A percentile compares a stretch with the other conserved stretches of the same genome.
phyloP scores from a whole-genome alignment of 352 stramenopile species.

The Vaucheria bursata region DNA sequence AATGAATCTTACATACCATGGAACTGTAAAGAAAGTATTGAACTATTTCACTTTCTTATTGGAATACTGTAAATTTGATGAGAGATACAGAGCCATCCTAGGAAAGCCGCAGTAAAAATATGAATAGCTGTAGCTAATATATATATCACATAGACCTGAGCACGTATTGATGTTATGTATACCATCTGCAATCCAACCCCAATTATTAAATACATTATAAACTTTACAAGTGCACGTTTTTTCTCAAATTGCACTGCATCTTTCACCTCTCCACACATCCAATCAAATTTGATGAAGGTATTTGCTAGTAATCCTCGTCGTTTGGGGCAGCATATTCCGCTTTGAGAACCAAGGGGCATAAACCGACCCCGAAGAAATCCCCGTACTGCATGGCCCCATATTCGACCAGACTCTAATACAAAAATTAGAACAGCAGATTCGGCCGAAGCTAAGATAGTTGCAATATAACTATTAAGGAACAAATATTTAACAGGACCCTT shows the following conservation, averaged over 20 bases:
- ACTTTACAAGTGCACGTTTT: constrained; percentile 1
- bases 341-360: background rate
- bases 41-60: too few species aligned
- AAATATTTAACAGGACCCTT: too few species aligned
- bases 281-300: constrained; percentile 25
- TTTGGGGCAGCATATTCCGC: background rate
- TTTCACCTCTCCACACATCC: constrained; percentile 16
- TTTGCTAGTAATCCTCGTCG: background rate
- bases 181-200: background rate
- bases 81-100: too few species aligned
- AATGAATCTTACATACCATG: too few species aligned
- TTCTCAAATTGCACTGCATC: constrained; percentile 5
- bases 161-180: too few species aligned
- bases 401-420: constrained; percentile 18
- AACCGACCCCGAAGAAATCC: background rate
- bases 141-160: too few species aligned
- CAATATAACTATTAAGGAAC: too few species aligned
- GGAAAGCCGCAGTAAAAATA: too few species aligned
- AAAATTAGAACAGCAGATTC: constrained; percentile 22
- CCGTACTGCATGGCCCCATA: constrained; percentile 15
- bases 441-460: constrained; percentile 1
- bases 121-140: too few species aligned
- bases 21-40: too few species aligned
- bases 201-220: background rate
- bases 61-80: too few species aligned